These are phyloP conservation scores for Neopestalotiopsis sp. DNA, from an alignment of 2,329 filamentous ascomycete species.

Conservation along the genomic window DNA sequence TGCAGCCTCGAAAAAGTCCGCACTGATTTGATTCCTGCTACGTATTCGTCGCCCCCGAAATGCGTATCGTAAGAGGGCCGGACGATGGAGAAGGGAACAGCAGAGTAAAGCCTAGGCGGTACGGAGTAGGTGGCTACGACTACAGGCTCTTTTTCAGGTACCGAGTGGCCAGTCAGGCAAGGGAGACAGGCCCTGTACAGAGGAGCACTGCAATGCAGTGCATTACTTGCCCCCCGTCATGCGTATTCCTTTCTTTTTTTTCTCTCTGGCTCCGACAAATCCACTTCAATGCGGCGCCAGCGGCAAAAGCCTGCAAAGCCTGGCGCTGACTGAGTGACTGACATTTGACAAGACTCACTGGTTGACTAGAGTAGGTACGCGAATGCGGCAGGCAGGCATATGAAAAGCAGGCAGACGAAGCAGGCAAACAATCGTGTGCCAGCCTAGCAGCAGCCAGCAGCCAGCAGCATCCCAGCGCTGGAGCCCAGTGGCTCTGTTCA, in stretches of 20 bases:
- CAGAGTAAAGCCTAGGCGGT: not conserved
- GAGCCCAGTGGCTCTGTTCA: conserved; percentile 9
- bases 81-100: not conserved
- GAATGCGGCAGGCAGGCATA: not conserved
- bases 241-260: not conserved
- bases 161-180: not conserved
- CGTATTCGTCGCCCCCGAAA: not conserved
- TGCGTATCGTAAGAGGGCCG: not conserved
- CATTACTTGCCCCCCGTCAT: not conserved
- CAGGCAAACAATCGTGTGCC: conserved; percentile 2
- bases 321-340: not conserved
- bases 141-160: too few species aligned
- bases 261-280: not conserved
- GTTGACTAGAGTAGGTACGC: conserved; percentile 7
- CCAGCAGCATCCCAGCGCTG: not conserved
- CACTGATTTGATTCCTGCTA: not conserved
- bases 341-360: not conserved
- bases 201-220: conserved; percentile 6
- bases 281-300: not conserved
- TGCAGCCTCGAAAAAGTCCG: conserved; percentile 17
- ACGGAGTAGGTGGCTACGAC: not conserved
- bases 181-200: not conserved
- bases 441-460: not conserved
- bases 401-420: not conserved
- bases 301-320: not conserved